Conservation (phyloP, 1,284 basidiomycete species). For the Cryptococcus neoformans region DNA sequence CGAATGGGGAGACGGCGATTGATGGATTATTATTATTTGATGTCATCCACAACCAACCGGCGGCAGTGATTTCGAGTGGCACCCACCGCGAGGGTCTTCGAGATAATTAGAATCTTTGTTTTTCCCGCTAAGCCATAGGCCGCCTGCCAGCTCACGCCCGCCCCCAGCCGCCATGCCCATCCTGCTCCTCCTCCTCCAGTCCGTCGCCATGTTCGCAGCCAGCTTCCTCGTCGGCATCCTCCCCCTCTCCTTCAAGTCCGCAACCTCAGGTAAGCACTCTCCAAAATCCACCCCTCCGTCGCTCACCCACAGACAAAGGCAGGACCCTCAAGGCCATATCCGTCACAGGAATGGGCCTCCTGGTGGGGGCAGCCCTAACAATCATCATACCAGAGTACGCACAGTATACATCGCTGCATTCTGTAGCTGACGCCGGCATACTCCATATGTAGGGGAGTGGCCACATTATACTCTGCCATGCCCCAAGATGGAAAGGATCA, state of each 20-base stretch:
- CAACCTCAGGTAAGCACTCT: conserved; percentile 64
- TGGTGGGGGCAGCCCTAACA: conserved; percentile 82
- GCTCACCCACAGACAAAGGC: conserved; percentile 50
- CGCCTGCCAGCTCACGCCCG: background rate
- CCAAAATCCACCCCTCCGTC: background rate
- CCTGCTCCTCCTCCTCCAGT: conserved; percentile 58
- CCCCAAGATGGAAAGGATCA: conserved; percentile 32
- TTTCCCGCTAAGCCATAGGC: background rate
- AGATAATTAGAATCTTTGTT: too few relatives aligned
- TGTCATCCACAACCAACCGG: background rate
- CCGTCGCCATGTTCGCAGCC: conserved; percentile 64
- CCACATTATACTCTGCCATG: conserved; percentile 43
- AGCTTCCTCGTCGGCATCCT: conserved; percentile 70
- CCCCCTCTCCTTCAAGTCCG: conserved; percentile 61
- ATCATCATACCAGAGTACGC: conserved; percentile 88
- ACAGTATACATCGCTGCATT: background rate
- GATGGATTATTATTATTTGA: background rate
- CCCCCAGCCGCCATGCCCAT: conserved; percentile 45
- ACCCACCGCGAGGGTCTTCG: background rate
- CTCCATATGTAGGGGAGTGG: conserved; percentile 41
- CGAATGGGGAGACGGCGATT: too few relatives aligned
- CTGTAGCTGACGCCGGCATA: background rate
- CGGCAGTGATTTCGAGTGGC: background rate
- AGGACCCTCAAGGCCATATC: conserved; percentile 58
- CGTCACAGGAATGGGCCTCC: conserved; percentile 72